Conservation (phyloP, 108 stramenopile genomes). For the Skeletonema marinoi region DNA sequence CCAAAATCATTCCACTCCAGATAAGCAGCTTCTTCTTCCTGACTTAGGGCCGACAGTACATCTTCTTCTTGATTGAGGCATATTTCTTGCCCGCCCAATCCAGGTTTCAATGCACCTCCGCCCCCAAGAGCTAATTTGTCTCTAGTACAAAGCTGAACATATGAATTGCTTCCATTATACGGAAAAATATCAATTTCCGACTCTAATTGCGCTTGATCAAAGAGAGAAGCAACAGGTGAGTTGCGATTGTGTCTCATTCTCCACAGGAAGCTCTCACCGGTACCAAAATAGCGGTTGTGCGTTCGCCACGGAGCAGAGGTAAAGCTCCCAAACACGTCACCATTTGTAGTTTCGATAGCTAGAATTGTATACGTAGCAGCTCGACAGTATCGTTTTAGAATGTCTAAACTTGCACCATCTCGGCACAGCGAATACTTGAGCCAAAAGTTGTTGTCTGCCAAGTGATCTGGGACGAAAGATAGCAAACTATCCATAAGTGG, state of each 20-base stretch:
- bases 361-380: constrained; percentile 70
- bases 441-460: constrained; percentile 69
- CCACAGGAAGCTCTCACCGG: constrained; percentile 72
- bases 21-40: constrained; percentile 7
- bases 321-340: constrained; percentile 78
- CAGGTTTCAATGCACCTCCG: constrained; percentile 34
- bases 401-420: constrained; percentile 76
- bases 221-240: constrained; percentile 50
- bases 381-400: constrained; percentile 59
- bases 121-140: constrained; percentile 78
- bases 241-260: constrained; percentile 62
- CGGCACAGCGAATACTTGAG: constrained; percentile 75
- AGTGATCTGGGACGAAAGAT: constrained; percentile 60
- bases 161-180: constrained; percentile 68
- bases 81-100: constrained; percentile 11
- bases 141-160: constrained; percentile 69
- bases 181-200: constrained; percentile 82
- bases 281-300: constrained; percentile 68
- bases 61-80: background rate
- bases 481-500: constrained; percentile 83
- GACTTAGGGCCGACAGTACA: background rate
- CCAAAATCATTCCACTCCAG: constrained; percentile 57
- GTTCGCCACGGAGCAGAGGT: constrained; percentile 69
- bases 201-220: constrained; percentile 77
- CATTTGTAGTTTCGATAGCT: constrained; percentile 79